Evolutionary conservation across 768 basidiomycete genomes (phyloP).

Genomic region (Tricholoma terreum): DNA sequence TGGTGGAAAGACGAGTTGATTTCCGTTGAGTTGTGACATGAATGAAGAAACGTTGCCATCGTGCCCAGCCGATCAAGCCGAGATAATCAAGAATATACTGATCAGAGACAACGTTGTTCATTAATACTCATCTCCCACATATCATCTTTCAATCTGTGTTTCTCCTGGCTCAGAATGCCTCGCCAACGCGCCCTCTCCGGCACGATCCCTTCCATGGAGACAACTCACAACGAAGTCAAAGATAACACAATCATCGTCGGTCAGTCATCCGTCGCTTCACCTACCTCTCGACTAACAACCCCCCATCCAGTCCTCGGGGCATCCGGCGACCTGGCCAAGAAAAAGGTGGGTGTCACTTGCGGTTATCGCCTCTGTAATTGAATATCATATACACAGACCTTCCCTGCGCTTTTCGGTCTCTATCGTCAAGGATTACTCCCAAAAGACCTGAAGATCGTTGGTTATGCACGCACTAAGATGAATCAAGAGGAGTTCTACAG

Average conservation of each 20-base stretch:
- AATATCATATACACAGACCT: constrained; percentile 60
- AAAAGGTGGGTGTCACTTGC: constrained; percentile 63
- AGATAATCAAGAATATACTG: constrained; percentile 2
- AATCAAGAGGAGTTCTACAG: constrained; percentile 78
- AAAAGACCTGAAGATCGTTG: constrained; percentile 82
- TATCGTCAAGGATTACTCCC: constrained; percentile 81
- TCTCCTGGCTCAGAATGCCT: constrained; percentile 32
- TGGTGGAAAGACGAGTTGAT: constrained; percentile 27
- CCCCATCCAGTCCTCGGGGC: constrained; percentile 77
- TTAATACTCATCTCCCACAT: constrained; percentile 12
- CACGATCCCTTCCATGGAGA: constrained; percentile 89
- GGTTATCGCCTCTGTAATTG: constrained; percentile 2
- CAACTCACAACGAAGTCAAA: constrained; percentile 63
- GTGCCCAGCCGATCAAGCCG: background rate
- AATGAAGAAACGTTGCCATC: constrained; percentile 7
- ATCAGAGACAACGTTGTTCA: constrained; percentile 4
- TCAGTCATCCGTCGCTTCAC: constrained; percentile 34
- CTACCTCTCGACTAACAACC: background rate
- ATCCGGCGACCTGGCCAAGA: constrained; percentile 97
- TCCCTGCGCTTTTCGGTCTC: constrained; percentile 92
- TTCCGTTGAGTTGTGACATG: constrained; percentile 27
- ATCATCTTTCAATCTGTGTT: background rate
- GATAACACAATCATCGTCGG: constrained; percentile 91
- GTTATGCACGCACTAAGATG: constrained; percentile 98
- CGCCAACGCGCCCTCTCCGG: constrained; percentile 65